Conservation (phyloP, 495 filamentous ascomycete genomes). For the Hypoxylon crocopeplum region DNA sequence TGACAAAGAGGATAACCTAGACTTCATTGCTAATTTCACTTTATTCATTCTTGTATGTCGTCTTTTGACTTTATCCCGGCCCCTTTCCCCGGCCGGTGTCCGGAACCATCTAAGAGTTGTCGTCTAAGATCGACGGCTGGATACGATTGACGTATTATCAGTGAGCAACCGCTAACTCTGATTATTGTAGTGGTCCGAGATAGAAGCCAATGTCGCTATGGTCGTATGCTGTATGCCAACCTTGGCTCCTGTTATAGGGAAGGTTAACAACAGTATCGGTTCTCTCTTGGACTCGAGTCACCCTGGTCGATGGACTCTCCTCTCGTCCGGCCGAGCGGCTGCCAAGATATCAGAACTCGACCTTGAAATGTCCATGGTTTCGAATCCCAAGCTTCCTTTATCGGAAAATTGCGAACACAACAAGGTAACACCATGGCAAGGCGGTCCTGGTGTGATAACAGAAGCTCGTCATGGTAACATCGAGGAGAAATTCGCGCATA, state of each 20-base stretch:
- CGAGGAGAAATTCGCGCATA: no score
- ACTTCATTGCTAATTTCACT: constrained; percentile 18
- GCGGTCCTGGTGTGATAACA: no score
- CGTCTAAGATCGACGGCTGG: no score
- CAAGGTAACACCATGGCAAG: no score
- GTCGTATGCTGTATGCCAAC: constrained; percentile 17
- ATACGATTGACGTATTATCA: no score
- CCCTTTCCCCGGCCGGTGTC: no score
- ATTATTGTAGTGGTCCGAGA: not conserved
- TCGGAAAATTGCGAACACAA: no score
- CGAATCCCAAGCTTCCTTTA: no score
- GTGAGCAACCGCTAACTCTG: no score
- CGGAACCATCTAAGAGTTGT: no score
- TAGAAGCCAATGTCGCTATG: constrained; percentile 20
- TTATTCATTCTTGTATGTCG: not conserved
- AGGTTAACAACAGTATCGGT: not conserved
- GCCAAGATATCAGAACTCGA: not conserved
- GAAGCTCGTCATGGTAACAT: no score
- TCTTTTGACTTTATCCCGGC: not conserved
- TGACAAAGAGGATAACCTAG: constrained; percentile 8
- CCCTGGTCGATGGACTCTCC: not conserved
- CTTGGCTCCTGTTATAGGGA: not conserved
- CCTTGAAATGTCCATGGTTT: no score
- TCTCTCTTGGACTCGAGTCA: not conserved
- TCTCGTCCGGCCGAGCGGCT: not conserved